Evolutionary conservation across 1,284 basidiomycete genomes (phyloP).

Genomic region (Mycosarcoma maydis): DNA sequence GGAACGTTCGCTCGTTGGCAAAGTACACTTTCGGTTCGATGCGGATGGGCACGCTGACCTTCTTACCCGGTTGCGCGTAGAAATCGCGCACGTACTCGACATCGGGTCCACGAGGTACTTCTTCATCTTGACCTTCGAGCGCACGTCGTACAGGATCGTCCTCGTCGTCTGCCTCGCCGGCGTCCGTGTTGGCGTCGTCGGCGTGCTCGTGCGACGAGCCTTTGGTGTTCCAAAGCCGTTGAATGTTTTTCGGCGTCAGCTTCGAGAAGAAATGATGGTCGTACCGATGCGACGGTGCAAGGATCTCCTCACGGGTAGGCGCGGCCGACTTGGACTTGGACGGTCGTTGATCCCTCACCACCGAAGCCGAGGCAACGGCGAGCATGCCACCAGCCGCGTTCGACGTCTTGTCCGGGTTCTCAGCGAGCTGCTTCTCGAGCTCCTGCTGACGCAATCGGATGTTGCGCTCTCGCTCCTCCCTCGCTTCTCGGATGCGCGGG

Average conservation of each 20-base stretch:
- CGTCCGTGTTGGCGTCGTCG: slow-evolving; percentile 32
- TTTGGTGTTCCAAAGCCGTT: slow-evolving; percentile 61
- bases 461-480: slow-evolving; percentile 63
- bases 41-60: slow-evolving; percentile 88
- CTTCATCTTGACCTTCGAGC: slow-evolving; percentile 63
- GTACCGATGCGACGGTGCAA: slow-evolving; percentile 61
- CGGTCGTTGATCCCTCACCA: slow-evolving; percentile 19
- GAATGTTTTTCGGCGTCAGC: slow-evolving; percentile 63
- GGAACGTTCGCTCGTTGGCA: slow-evolving; percentile 85
- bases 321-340: slow-evolving; percentile 26
- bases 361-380: slow-evolving; percentile 36
- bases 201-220: slow-evolving; percentile 34
- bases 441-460: slow-evolving; percentile 59
- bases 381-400: slow-evolving; percentile 43
- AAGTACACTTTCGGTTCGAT: slow-evolving; percentile 99
- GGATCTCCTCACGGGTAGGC: slow-evolving; percentile 57
- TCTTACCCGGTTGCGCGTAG: slow-evolving; percentile 85
- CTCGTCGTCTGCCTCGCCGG: slow-evolving; percentile 67
- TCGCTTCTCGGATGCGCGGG: slow-evolving; percentile 59
- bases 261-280: slow-evolving; percentile 65
- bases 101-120: slow-evolving; percentile 69
- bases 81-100: slow-evolving; percentile 76
- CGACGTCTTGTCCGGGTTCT: slow-evolving; percentile 48
- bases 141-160: slow-evolving; percentile 61
- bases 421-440: slow-evolving; percentile 54